These are phyloP conservation scores for Raddia guianensis DNA, from an alignment of 176 grass and related monocot species.

Conservation along the genomic window DNA sequence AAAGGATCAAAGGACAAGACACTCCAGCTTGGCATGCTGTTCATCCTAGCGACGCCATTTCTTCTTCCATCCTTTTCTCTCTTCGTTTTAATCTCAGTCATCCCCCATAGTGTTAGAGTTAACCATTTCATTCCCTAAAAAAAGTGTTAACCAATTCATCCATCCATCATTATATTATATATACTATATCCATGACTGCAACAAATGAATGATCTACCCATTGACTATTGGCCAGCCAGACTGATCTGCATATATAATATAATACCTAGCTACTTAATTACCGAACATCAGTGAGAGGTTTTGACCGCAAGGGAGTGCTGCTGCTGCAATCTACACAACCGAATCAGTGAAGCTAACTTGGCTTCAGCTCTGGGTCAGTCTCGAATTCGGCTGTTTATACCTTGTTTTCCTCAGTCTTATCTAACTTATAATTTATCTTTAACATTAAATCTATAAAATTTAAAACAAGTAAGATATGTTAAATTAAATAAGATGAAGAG, in stretches of 20 bases:
- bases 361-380: neutral
- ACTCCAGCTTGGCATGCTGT: conserved; percentile 26
- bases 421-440: no score
- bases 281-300: neutral
- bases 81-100: no score
- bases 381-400: neutral
- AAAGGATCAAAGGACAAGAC: neutral
- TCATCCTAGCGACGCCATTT: neutral
- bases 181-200: neutral
- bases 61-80: no score
- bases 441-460: no score
- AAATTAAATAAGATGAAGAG: no score
- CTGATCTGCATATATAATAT: neutral
- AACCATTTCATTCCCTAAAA: no score
- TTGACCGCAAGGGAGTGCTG: neutral
- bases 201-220: neutral
- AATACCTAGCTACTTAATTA: neutral
- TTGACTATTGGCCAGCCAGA: neutral
- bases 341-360: neutral
- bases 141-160: neutral
- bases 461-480: no score
- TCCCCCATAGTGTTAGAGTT: no score
- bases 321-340: neutral
- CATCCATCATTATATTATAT: neutral
- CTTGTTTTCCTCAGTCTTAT: no score